These are phyloP conservation scores for Macrophomina tecta DNA, from an alignment of 2,329 filamentous ascomycete genomes.

Conservation along the genomic window DNA sequence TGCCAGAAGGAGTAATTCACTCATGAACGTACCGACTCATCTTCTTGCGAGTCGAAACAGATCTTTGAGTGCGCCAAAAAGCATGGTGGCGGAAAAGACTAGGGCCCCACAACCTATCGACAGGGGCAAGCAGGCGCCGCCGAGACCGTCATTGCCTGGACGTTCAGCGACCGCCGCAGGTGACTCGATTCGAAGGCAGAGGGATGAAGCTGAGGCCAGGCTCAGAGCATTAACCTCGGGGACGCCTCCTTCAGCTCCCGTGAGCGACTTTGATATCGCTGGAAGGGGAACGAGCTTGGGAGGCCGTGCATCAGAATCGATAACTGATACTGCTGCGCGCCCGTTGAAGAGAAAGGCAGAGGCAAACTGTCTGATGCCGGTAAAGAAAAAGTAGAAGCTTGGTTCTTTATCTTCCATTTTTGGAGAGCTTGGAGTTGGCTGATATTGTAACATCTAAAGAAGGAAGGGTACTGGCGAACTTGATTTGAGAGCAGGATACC, in stretches of 20 bases:
- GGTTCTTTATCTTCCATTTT: background rate
- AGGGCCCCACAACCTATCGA: conserved; percentile 21
- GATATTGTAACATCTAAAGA: background rate
- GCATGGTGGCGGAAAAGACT: conserved; percentile 21
- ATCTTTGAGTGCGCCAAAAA: conserved; percentile 15
- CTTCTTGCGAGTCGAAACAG: conserved; percentile 7
- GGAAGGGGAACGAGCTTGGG: background rate
- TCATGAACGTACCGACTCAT: conserved; percentile 13
- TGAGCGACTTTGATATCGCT: background rate
- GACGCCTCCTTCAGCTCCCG: background rate
- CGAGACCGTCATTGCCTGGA: background rate
- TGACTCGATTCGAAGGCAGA: conserved; percentile 4
- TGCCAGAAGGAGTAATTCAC: conserved; percentile 9
- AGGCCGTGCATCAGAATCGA: background rate
- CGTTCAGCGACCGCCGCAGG: background rate
- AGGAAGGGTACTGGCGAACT: background rate
- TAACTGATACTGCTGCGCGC: background rate
- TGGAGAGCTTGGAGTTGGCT: conserved; percentile 9
- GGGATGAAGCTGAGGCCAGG: conserved; percentile 15
- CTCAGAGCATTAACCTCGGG: conserved; percentile 16
- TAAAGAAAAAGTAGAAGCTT: conserved; percentile 10
- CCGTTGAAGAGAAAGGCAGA: conserved; percentile 22
- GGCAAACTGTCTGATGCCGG: conserved; percentile 6
- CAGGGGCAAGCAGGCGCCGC: conserved; percentile 18
- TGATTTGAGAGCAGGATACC: conserved; percentile 16